These are phyloP conservation scores for Phaffia tasmanica DNA, from an alignment of 768 basidiomycete species.

Conservation along the genomic window DNA sequence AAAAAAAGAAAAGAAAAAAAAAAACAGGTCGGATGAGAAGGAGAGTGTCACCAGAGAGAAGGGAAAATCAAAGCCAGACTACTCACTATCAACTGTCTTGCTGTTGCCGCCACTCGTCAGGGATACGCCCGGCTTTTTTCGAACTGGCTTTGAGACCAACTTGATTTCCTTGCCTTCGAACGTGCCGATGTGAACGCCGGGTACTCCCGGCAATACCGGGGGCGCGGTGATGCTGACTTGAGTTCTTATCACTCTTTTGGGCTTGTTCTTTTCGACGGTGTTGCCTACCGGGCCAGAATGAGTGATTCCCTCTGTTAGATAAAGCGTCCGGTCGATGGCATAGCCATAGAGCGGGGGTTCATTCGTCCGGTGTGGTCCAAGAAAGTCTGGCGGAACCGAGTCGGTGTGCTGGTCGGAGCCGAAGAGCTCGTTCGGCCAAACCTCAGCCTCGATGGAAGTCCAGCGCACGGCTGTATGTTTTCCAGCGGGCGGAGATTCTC, in stretches of 20 bases:
- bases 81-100: neutral
- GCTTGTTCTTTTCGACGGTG: slow-evolving; percentile 47
- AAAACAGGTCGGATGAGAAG: neutral
- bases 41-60: neutral
- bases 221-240: slow-evolving; percentile 71
- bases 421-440: slow-evolving; percentile 40
- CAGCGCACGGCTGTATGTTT: neutral
- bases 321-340: slow-evolving; percentile 86
- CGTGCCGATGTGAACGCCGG: slow-evolving; percentile 65
- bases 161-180: slow-evolving; percentile 94
- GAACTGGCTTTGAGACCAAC: slow-evolving; percentile 95
- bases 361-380: slow-evolving; percentile 32
- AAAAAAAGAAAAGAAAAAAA: neutral
- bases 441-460: slow-evolving; percentile 75
- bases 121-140: slow-evolving; percentile 53
- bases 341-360: slow-evolving; percentile 84
- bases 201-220: slow-evolving; percentile 53
- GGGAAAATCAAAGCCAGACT: no score
- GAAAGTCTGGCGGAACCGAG: neutral
- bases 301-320: slow-evolving; percentile 58
- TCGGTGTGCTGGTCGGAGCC: neutral
- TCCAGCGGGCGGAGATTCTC: neutral
- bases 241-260: slow-evolving; percentile 90
- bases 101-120: neutral
- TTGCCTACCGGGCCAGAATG: no score